Base-by-base conservation (phyloP, 345 rosid genomes). In the Kernera saxatilis region DNA sequence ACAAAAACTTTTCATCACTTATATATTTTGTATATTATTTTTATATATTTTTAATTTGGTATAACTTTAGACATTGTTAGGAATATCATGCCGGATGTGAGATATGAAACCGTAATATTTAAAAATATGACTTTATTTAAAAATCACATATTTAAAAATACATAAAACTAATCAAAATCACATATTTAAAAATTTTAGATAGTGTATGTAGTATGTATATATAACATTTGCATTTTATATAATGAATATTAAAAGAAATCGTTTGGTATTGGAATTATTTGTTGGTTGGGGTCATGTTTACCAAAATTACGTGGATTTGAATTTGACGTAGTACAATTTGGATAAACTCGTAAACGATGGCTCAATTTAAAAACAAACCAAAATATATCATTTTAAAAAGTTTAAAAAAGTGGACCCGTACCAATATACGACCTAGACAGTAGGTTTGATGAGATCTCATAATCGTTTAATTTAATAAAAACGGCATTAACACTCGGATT, bases 381-480 rank as follows among this genome's bases (percentile, higher is more conserved):
- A 63, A 59, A 40, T 3, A 22, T 29, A 29, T 44, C 6, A 27
- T 2, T 13, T 46, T n/a, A 27, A 29, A 36, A 46, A 21, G 46
- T 5, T 5, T 43, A 46, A 1, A 23, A 57, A 65, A 23, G 73
- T 74, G 55, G 78, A 49, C 55, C 73, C 56, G 23, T 69, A 51
- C 68, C 63, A 66, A 74, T 67, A 74, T 66, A 67, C 78, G 78
- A 60, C 73, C 69, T 45, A 74, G 69, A 51, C 30, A 74, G 27
- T 74, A 74, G 67, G 78, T 67, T 67, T 51, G 78, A 74, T 59
- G 56, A 68, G 69, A 67, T 73, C 77, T 73, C 77, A 29, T 48
- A 48, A 66, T 73, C 72, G 52, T 4, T 8, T 12, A 55, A 36
- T 36, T 33, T 8, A 27, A 37, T 57, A 17, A 9, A 62, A 72